These are phyloP conservation scores for Curvularia hawaiiensis DNA, from an alignment of 2,329 filamentous ascomycete genomes.

Conservation along the genomic window DNA sequence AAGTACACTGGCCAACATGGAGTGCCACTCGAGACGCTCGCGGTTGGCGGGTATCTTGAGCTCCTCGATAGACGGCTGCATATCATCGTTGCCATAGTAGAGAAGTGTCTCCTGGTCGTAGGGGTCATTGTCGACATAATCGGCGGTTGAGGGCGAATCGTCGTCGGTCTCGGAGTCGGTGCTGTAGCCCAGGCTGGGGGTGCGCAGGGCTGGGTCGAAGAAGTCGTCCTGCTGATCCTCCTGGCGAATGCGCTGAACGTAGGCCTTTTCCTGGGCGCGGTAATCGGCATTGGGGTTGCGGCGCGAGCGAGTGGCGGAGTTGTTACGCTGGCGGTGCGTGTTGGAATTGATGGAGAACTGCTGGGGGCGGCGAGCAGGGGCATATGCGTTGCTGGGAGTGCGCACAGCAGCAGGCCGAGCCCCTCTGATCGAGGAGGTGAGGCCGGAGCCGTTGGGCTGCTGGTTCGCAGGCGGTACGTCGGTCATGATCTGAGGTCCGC, in stretches of 20 bases:
- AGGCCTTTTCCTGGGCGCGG: constrained; percentile 88
- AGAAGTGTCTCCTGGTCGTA: constrained; percentile 93
- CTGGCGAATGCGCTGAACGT: constrained; percentile 88
- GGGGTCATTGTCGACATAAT: constrained; percentile 78
- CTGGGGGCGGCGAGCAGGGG: constrained; percentile 54
- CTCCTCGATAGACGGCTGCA: constrained; percentile 88
- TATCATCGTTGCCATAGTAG: constrained; percentile 88
- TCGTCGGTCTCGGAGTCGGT: constrained; percentile 86
- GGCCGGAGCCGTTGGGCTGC: constrained; percentile 35
- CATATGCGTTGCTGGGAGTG: constrained; percentile 57
- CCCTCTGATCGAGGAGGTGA: constrained; percentile 25
- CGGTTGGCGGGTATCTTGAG: constrained; percentile 84
- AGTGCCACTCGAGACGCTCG: constrained; percentile 95
- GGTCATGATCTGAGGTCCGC: constrained; percentile 34
- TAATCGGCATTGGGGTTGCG: constrained; percentile 75
- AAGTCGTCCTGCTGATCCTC: constrained; percentile 73
- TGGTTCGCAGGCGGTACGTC: constrained; percentile 35
- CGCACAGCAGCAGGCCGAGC: constrained; percentile 51
- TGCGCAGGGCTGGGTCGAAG: constrained; percentile 70
- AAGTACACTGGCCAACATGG: constrained; percentile 93
- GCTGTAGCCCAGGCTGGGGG: constrained; percentile 69
- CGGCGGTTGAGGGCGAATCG: constrained; percentile 84
- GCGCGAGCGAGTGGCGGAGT: constrained; percentile 59
- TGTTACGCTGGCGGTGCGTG: constrained; percentile 59
- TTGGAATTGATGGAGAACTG: constrained; percentile 53